Percentiles rank a stretch among this genome's conserved stretches.
phyloP scores from a whole-genome alignment of 371 early-diverging fungal species.

The Mortierella sp. region DNA sequence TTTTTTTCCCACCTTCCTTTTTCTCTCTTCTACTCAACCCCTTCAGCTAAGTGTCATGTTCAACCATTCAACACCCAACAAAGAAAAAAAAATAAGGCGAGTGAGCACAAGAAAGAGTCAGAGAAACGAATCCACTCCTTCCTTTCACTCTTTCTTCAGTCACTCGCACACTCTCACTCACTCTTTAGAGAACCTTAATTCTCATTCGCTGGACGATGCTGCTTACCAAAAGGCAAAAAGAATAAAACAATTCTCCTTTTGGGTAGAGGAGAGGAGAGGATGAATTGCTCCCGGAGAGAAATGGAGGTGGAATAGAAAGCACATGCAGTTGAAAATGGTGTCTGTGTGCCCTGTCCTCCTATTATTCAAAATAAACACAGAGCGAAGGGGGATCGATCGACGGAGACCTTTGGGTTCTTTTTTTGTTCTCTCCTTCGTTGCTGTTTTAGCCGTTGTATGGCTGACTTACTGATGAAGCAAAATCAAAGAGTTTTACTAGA shows the following conservation, averaged over 20 bases:
- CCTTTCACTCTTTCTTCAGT: neutral
- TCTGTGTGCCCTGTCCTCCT: neutral
- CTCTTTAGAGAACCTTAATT: neutral
- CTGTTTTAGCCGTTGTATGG: too few species aligned
- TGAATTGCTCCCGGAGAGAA: neutral
- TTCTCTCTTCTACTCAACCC: neutral
- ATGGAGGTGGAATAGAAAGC: neutral
- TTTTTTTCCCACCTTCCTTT: neutral
- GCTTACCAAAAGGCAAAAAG: neutral
- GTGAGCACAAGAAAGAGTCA: neutral
- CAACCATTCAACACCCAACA: neutral
- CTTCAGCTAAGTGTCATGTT: neutral
- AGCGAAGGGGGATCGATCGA: neutral
- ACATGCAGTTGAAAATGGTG: slow-evolving; percentile 4
- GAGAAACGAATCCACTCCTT: neutral
- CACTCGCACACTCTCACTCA: neutral
- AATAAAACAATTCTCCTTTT: slow-evolving; percentile 1
- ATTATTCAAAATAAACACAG: neutral
- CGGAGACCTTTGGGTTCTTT: neutral
- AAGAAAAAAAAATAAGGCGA: neutral
- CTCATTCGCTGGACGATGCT: neutral
- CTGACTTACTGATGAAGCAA: neutral
- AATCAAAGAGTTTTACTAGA: neutral
- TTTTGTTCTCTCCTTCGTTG: neutral
- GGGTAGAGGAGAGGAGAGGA: neutral